These are phyloP conservation scores for Phytopythium delawarense DNA, from an alignment of 352 stramenopile species.

Conservation along the genomic window DNA sequence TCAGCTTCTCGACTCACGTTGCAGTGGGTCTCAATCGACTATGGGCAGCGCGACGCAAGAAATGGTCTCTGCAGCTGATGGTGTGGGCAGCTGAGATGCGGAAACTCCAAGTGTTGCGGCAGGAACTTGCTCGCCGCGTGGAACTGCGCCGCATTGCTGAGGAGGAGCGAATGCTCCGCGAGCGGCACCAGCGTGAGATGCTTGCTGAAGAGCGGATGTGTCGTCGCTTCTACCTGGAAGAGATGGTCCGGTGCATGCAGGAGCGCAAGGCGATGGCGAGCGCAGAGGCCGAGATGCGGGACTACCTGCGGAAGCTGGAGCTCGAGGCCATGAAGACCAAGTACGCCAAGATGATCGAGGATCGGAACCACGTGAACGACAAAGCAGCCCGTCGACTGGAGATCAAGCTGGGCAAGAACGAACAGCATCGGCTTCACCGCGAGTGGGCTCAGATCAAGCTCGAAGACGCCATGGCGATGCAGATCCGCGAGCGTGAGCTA, in stretches of 20 bases:
- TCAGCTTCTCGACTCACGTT: not conserved
- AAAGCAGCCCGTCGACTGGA: constrained; percentile 64
- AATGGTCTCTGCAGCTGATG: constrained; percentile 22
- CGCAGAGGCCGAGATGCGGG: constrained; percentile 62
- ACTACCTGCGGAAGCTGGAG: constrained; percentile 60
- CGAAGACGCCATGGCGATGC: constrained; percentile 58
- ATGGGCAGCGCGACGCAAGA: constrained; percentile 36
- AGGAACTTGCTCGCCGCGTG: constrained; percentile 49
- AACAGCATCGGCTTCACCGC: constrained; percentile 65
- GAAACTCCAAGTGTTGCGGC: constrained; percentile 40
- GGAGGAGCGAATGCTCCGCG: constrained; percentile 37
- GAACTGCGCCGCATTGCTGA: constrained; percentile 45
- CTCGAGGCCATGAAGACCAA: constrained; percentile 72
- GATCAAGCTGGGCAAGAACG: constrained; percentile 78
- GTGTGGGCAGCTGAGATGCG: constrained; percentile 42
- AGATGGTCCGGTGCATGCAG: constrained; percentile 48
- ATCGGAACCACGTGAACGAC: constrained; percentile 53
- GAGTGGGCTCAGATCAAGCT: constrained; percentile 65
- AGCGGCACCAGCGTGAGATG: constrained; percentile 58
- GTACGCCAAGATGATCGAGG: constrained; percentile 64
- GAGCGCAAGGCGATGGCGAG: constrained; percentile 65
- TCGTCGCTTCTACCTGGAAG: constrained; percentile 66
- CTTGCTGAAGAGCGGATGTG: constrained; percentile 49
- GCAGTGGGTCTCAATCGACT: constrained; percentile 32
- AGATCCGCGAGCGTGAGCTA: constrained; percentile 51